Conservation (phyloP, 1,284 basidiomycete genomes). For the Cerioporus squamosus region DNA sequence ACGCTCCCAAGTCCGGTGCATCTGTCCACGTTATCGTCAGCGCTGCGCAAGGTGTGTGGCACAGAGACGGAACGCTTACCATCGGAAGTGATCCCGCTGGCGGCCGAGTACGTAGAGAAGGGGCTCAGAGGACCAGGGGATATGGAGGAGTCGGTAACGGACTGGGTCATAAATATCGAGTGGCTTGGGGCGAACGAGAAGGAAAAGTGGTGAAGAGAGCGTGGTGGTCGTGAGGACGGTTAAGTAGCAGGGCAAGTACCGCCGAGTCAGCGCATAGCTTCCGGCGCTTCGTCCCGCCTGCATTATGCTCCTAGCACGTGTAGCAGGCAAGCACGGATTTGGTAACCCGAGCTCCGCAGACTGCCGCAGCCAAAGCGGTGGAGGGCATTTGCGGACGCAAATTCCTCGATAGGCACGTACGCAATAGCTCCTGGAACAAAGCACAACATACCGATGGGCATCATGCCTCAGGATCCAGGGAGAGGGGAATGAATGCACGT, state of each 20-base stretch:
- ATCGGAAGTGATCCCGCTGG: slow-evolving; percentile 72
- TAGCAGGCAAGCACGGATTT: slow-evolving; percentile 1
- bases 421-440: no score
- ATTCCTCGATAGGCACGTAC: not conserved
- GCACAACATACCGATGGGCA: no score
- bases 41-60: slow-evolving; percentile 4
- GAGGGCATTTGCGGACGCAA: not conserved
- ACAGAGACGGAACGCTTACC: slow-evolving; percentile 42
- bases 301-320: slow-evolving; percentile 16
- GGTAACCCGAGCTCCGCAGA: slow-evolving; percentile 1
- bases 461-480: no score
- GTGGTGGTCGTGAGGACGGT: slow-evolving; percentile 19
- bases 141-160: slow-evolving; percentile 44
- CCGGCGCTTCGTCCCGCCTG: slow-evolving; percentile 13
- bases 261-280: slow-evolving; percentile 22
- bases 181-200: slow-evolving; percentile 18
- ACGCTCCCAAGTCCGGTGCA: slow-evolving; percentile 77
- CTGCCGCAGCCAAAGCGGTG: no score
- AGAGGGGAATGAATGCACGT: no score
- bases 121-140: slow-evolving; percentile 54
- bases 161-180: slow-evolving; percentile 37
- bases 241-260: slow-evolving; percentile 12
- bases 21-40: slow-evolving; percentile 43
- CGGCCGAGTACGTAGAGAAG: slow-evolving; percentile 50
- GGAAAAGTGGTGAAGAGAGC: slow-evolving; percentile 23